Percentiles rank a stretch among this genome's conserved stretches.
Evolutionary conservation across 2,329 filamentous ascomycete genomes (phyloP).

Genomic region (Rhynchosporium graminicola): DNA sequence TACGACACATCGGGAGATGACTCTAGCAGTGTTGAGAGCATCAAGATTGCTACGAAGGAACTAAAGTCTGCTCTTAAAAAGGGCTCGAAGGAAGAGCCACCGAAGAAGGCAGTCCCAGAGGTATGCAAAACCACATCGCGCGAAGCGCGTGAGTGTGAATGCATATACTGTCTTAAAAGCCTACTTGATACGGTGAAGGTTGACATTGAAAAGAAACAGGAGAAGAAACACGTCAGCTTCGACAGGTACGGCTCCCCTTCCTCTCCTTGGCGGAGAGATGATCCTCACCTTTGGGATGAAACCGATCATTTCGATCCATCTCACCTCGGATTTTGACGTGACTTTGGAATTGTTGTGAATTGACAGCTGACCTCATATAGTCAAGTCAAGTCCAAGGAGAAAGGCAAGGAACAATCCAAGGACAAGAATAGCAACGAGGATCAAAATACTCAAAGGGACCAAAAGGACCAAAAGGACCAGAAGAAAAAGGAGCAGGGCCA

Average conservation of each 20-base stretch:
- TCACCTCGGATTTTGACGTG: neutral
- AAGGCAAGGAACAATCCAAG: neutral
- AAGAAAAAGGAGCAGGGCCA: neutral
- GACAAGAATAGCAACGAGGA: neutral
- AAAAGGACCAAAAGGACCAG: neutral
- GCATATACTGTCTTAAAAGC: slow-evolving; percentile 5
- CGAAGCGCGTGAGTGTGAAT: slow-evolving; percentile 10
- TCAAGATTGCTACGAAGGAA: neutral
- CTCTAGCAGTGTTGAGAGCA: slow-evolving; percentile 9
- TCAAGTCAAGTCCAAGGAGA: slow-evolving; percentile 1
- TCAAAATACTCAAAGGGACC: neutral
- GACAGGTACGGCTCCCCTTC: neutral
- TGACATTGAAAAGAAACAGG: slow-evolving; percentile 12
- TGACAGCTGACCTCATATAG: neutral
- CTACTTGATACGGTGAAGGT: slow-evolving; percentile 11
- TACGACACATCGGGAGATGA: slow-evolving; percentile 12
- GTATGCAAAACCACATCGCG: slow-evolving; percentile 5
- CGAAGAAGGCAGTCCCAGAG: slow-evolving; percentile 6
- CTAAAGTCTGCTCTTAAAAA: slow-evolving; percentile 19
- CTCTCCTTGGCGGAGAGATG: neutral
- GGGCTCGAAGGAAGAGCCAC: neutral
- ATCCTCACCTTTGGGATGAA: neutral
- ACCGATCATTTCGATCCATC: neutral
- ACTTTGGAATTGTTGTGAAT: neutral
- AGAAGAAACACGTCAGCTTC: slow-evolving; percentile 13